Percentiles rank a stretch among this genome's conserved stretches.
Evolutionary conservation across 306 rosid species (phyloP).

Genomic region (Cicer cuneatum): DNA sequence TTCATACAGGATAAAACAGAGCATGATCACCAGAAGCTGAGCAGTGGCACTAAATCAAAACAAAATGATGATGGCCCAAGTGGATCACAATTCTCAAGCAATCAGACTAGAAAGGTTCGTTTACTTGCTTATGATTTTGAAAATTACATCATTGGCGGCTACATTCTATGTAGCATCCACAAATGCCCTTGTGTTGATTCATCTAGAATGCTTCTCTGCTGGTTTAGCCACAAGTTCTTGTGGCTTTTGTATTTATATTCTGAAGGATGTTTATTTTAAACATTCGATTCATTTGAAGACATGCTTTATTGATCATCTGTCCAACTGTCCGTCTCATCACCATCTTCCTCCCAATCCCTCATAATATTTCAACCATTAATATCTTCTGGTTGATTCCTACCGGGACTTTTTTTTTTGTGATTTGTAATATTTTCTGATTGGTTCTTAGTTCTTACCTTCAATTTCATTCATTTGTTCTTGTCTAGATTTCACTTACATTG

Average conservation of each 20-base stretch:
- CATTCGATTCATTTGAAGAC: slow-evolving; percentile 7
- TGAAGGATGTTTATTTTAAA: slow-evolving; percentile 10
- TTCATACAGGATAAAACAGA: slow-evolving; percentile 57
- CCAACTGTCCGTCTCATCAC: neutral
- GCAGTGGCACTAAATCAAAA: slow-evolving; percentile 53
- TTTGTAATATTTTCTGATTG: slow-evolving; percentile 11
- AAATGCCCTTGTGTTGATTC: slow-evolving; percentile 37
- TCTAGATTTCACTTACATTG: slow-evolving; percentile 54
- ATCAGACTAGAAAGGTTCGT: slow-evolving; percentile 60
- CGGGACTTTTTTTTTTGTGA: slow-evolving; percentile 1
- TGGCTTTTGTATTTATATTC: slow-evolving; percentile 9
- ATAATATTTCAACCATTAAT: slow-evolving; percentile 25
- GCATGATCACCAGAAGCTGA: slow-evolving; percentile 50
- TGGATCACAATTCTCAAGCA: slow-evolving; percentile 46
- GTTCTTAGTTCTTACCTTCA: slow-evolving; percentile 37
- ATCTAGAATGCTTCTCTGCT: slow-evolving; percentile 9
- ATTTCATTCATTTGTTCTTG: slow-evolving; percentile 9
- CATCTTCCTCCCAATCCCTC: slow-evolving; percentile 13
- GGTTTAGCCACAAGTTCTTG: slow-evolving; percentile 11
- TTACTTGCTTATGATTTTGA: slow-evolving; percentile 35
- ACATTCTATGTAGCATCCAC: neutral
- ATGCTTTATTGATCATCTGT: neutral
- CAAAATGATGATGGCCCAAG: slow-evolving; percentile 48
- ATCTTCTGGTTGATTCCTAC: neutral
- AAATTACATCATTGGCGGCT: slow-evolving; percentile 1